A percentile compares a stretch with the other conserved stretches of the same genome.
phyloP scores from a whole-genome alignment of 1,284 basidiomycete species.

The Malassezia obtusa region DNA sequence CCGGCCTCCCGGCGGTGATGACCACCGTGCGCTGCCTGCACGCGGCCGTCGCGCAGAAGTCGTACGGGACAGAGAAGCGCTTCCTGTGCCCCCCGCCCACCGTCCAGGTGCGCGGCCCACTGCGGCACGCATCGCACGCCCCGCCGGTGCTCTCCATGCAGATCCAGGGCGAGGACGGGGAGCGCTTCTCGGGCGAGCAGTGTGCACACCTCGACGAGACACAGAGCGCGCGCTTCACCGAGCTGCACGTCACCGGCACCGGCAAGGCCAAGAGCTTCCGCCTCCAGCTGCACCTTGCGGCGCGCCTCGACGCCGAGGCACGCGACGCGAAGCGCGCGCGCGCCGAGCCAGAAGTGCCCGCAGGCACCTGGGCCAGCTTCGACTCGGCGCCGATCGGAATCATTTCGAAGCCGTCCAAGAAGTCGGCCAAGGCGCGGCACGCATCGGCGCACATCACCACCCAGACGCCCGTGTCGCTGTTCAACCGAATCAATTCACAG shows the following conservation, averaged over 20 bases:
- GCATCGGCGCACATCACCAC: conserved; percentile 81
- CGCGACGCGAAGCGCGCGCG: conserved; percentile 1
- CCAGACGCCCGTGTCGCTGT: conserved; percentile 81
- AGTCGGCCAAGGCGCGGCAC: conserved; percentile 88
- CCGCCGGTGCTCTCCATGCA: conserved; percentile 60
- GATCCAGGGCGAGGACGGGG: conserved; percentile 70
- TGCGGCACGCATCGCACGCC: conserved; percentile 8
- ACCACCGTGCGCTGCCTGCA: conserved; percentile 78
- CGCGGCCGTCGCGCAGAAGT: conserved; percentile 81
- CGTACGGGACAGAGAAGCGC: conserved; percentile 80
- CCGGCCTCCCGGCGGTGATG: conserved; percentile 14
- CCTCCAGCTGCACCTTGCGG: conserved; percentile 56
- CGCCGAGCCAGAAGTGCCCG: background rate
- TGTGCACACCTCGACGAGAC: conserved; percentile 50
- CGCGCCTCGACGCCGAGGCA: conserved; percentile 30
- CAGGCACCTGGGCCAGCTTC: conserved; percentile 68
- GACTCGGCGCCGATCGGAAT: conserved; percentile 81
- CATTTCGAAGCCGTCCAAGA: conserved; percentile 93
- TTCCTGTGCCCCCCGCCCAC: conserved; percentile 80
- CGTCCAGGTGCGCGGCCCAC: conserved; percentile 71
- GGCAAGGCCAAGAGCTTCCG: conserved; percentile 82
- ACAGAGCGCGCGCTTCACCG: conserved; percentile 74
- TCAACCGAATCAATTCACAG: conserved; percentile 93
- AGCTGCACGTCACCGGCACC: conserved; percentile 74
- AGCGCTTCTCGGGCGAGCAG: conserved; percentile 51